Percentiles rank a stretch among this genome's conserved stretches.
Evolutionary conservation across 257 asterid genomes (phyloP).

Genomic region (Solanum chmielewskii): DNA sequence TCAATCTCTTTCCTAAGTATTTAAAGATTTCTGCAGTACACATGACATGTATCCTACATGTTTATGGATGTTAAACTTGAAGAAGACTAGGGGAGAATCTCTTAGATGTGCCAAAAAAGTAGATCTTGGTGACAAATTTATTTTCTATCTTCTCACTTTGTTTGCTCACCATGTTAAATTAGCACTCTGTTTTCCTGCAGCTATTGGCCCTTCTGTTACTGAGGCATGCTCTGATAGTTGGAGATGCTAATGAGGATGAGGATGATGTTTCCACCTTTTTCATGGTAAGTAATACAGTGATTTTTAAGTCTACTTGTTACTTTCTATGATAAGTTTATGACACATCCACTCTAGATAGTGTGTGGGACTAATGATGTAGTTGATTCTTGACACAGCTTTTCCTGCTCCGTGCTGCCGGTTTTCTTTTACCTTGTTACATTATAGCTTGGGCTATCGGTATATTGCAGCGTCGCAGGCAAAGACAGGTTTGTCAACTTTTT

Average conservation of each 20-base stretch:
- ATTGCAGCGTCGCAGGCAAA: conserved; percentile 38
- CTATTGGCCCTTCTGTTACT: conserved; percentile 39
- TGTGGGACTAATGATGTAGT: background rate
- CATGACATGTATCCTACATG: background rate
- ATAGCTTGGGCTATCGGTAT: conserved; percentile 45
- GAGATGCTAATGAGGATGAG: conserved; percentile 30
- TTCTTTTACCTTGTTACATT: conserved; percentile 36
- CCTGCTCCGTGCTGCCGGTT: conserved; percentile 38
- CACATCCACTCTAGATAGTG: background rate
- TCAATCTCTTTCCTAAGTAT: background rate
- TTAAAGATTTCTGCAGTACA: background rate
- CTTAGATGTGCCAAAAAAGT: background rate
- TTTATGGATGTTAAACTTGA: background rate
- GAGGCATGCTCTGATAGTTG: conserved; percentile 35
- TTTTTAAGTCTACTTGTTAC: background rate
- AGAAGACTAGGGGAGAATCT: background rate
- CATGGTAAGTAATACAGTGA: conserved; percentile 15
- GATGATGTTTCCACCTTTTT: conserved; percentile 35
- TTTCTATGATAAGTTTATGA: background rate
- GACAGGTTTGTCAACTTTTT: conserved; percentile 28
- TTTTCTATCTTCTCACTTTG: background rate
- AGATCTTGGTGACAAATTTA: background rate
- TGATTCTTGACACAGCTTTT: conserved; percentile 25
- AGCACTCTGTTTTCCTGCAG: conserved; percentile 8
- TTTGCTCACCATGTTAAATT: background rate